These are phyloP conservation scores for Gynostemma pentaphyllum DNA, from an alignment of 306 rosid genomes.

Conservation along the genomic window DNA sequence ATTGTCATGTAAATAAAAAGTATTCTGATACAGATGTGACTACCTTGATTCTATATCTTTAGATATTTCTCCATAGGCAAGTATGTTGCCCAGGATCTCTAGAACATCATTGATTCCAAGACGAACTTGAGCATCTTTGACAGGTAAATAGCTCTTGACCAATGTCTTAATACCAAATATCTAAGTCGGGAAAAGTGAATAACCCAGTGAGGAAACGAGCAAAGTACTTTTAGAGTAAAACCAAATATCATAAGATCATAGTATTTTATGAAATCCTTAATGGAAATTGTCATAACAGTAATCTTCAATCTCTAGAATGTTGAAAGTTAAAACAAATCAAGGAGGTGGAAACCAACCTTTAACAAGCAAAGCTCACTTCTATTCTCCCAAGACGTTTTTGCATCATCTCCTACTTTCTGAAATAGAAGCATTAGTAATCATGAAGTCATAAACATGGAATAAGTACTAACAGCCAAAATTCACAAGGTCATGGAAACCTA, in stretches of 20 bases:
- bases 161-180: conserved; percentile 81
- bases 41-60: conserved; percentile 76
- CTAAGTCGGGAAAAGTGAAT: conserved; percentile 25
- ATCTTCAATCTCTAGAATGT: conserved; percentile 1
- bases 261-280: neutral
- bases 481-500: conserved; percentile 27
- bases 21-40: conserved; percentile 8
- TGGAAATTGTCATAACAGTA: neutral
- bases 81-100: conserved; percentile 57
- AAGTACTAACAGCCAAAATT: conserved; percentile 2
- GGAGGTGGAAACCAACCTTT: conserved; percentile 90
- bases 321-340: no score
- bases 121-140: conserved; percentile 89
- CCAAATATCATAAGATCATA: neutral
- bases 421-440: conserved; percentile 18
- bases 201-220: neutral
- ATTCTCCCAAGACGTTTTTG: conserved; percentile 58
- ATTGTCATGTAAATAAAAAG: neutral
- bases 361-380: conserved; percentile 73
- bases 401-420: conserved; percentile 60
- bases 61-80: conserved; percentile 77
- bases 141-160: conserved; percentile 85
- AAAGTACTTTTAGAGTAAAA: neutral
- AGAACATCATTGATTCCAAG: conserved; percentile 52
- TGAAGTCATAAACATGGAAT: conserved; percentile 19